Percentiles rank a stretch among this genome's conserved stretches.
phyloP scores from a whole-genome alignment of 129 eudicot genomes.

The Lactuca sativa region DNA sequence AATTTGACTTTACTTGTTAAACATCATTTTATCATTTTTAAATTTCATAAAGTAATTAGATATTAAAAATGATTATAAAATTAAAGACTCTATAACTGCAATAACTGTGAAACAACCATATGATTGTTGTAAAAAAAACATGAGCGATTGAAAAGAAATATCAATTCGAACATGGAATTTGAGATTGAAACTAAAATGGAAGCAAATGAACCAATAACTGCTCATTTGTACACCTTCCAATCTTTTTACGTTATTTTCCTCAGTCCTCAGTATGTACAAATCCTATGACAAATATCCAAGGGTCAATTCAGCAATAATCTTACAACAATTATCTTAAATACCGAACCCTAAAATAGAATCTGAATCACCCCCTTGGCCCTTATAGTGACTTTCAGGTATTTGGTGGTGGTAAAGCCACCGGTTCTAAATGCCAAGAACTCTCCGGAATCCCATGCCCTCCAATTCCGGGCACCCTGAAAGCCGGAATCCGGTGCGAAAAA shows the following conservation, averaged over 20 bases:
- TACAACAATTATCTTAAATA: slow-evolving; percentile 17
- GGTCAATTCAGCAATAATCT: slow-evolving; percentile 19
- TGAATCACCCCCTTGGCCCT: not conserved
- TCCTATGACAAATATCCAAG: slow-evolving; percentile 14
- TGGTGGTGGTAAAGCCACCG: slow-evolving; percentile 56
- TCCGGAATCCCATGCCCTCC: slow-evolving; percentile 61
- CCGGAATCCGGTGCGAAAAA: slow-evolving; percentile 61
- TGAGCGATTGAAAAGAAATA: not conserved
- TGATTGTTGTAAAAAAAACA: too few relatives aligned
- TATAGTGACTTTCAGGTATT: slow-evolving; percentile 31
- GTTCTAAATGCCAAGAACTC: slow-evolving; percentile 71
- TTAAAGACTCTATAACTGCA: too few relatives aligned
- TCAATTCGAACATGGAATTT: not conserved
- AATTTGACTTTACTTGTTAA: too few relatives aligned
- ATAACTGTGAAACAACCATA: too few relatives aligned
- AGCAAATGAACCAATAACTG: slow-evolving; percentile 16
- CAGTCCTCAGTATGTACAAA: slow-evolving; percentile 24
- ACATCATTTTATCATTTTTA: too few relatives aligned
- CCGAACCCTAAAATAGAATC: slow-evolving; percentile 14
- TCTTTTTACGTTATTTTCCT: slow-evolving; percentile 11
- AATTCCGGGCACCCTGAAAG: slow-evolving; percentile 62
- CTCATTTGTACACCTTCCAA: slow-evolving; percentile 8
- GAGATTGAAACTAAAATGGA: slow-evolving; percentile 6
- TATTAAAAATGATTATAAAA: too few relatives aligned
- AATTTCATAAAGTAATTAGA: too few relatives aligned